phyloP scores from a whole-genome alignment of 345 rosid species.

The Aegle marmelos region DNA sequence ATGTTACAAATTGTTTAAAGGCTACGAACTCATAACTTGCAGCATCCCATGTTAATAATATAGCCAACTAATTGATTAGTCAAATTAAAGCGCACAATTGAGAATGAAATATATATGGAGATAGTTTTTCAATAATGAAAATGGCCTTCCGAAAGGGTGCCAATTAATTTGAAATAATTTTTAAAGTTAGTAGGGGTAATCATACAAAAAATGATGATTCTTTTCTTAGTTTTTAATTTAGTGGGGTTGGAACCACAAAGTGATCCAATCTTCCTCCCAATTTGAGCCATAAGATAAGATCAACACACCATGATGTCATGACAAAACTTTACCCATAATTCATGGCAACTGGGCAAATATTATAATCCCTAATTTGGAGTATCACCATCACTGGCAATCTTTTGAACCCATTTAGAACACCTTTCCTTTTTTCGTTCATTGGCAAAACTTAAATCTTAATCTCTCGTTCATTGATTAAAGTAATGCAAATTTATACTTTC shows the following conservation, averaged over 20 bases:
- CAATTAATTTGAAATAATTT: neutral
- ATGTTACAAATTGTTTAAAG: neutral
- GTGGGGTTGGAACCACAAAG: neutral
- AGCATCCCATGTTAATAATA: neutral
- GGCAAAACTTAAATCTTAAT: conserved; percentile 25
- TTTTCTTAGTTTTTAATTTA: neutral
- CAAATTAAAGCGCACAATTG: neutral
- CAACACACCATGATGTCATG: conserved; percentile 27
- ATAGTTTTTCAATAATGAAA: neutral
- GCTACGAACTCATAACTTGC: too few species aligned
- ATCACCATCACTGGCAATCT: conserved; percentile 15
- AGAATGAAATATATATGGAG: neutral
- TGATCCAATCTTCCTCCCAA: neutral
- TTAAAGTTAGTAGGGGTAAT: too few species aligned
- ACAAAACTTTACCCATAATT: conserved; percentile 23
- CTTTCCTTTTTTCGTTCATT: neutral
- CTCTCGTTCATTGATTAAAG: neutral
- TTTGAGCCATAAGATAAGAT: conserved; percentile 22
- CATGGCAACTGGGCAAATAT: conserved; percentile 14
- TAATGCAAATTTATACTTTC: neutral
- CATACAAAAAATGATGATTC: neutral
- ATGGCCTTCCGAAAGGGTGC: neutral
- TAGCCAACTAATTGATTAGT: neutral
- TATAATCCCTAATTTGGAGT: conserved; percentile 5
- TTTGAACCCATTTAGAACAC: neutral